Base-by-base conservation (phyloP, 495 filamentous ascomycete species). In the Tetracladium marchalianum region DNA sequence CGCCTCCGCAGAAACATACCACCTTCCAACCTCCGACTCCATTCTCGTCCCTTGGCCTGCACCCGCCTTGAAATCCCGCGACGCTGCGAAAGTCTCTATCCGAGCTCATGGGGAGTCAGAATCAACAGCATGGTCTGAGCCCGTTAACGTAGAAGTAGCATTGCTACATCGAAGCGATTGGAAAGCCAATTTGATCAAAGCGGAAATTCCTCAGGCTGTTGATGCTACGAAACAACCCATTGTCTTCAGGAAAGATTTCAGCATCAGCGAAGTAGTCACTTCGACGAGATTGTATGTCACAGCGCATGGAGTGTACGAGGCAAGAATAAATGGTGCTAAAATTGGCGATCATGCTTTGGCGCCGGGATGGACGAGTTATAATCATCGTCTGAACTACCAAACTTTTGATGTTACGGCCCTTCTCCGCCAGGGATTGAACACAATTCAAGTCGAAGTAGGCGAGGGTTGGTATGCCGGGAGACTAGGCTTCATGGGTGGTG, bases 381-480 rank as follows among this genome's bases (percentile, higher is more conserved):
- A 63, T 0, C 63, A 73, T 53, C 64, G 72, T 4, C 58, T 70
- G 31, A 58, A 65, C 11, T 79, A 77, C 51, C 65, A 75, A 46
- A 65, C 68, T 0, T 73, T 69, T 40, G 72, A 79, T 50, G 69
- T 79, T 5, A 51, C 59, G 0, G 46, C 66, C 0, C 49, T 75
- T 3, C 22, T 55, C 5, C 40, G 34, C 2, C 32, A 56, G 1
- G 65, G 66, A 3, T 44, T 51, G 1, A 76, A 76, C 53, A 62
- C 54, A 0, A 61, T 79, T 41, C 69, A 66, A 0, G 69, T 70
- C 5, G 65, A 69, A 24, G 68, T 76, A 13, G 72, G 63, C 0
- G 76, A 79, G 40, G 76, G 74, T 0, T 79, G 76, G 76, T 77
- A 64, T 56, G 52, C 66, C 4, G 69, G 68, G 11, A 62, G 71